Evolutionary conservation across 1,139 yeast genomes (phyloP).

Genomic region (Kodamaea plutei): DNA sequence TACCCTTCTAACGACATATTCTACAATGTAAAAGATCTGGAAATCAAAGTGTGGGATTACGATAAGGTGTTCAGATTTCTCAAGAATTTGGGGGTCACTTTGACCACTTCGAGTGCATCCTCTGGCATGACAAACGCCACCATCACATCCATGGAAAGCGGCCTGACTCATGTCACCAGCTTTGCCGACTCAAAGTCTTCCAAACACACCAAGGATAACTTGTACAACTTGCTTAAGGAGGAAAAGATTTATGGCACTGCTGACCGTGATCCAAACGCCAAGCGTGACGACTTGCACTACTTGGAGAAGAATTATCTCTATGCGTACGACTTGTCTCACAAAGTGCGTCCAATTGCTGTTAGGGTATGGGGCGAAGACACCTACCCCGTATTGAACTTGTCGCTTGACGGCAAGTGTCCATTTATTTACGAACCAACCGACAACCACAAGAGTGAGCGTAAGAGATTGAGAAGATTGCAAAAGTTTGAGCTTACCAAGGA

Average conservation of each 20-base stretch:
- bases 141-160: neutral
- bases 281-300: slow-evolving; percentile 79
- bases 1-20: slow-evolving; percentile 60
- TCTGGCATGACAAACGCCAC: slow-evolving; percentile 7
- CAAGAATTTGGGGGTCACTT: slow-evolving; percentile 56
- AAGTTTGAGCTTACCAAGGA: slow-evolving; percentile 39
- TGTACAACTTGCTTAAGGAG: slow-evolving; percentile 70
- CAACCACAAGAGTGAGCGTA: slow-evolving; percentile 31
- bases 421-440: slow-evolving; percentile 50
- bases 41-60: slow-evolving; percentile 81
- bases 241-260: slow-evolving; percentile 85
- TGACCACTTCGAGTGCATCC: slow-evolving; percentile 12
- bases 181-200: slow-evolving; percentile 6
- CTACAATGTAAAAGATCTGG: slow-evolving; percentile 54
- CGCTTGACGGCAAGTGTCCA: slow-evolving; percentile 69
- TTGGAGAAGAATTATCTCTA: slow-evolving; percentile 65
- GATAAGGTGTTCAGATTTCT: slow-evolving; percentile 83
- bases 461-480: slow-evolving; percentile 33
- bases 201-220: slow-evolving; percentile 22
- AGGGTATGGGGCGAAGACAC: slow-evolving; percentile 67
- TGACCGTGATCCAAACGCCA: slow-evolving; percentile 84
- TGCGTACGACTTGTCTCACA: slow-evolving; percentile 77
- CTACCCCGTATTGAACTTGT: slow-evolving; percentile 42
- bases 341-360: slow-evolving; percentile 75
- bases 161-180: neutral